Percentiles rank a stretch among this genome's conserved stretches.
Evolutionary conservation across 192 early-diverging fungal species (phyloP).

Genomic region (Pilobolus umbonatus): DNA sequence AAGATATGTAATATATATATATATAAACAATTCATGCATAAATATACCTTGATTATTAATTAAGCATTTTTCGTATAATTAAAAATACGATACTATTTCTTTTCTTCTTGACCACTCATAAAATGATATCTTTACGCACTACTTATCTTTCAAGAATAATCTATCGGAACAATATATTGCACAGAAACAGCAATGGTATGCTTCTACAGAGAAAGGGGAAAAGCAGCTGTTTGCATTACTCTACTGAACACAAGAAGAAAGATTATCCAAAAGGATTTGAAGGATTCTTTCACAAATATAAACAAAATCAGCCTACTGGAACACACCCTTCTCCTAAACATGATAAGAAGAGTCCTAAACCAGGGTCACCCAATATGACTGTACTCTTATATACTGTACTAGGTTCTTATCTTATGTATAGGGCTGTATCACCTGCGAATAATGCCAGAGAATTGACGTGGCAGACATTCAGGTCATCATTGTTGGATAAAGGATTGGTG

Average conservation of each 20-base stretch:
- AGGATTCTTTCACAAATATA: slow-evolving; percentile 57
- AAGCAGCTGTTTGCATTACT: background rate
- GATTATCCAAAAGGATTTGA: slow-evolving; percentile 67
- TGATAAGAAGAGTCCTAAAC: slow-evolving; percentile 7
- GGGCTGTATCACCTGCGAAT: slow-evolving; percentile 34
- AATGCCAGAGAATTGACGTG: slow-evolving; percentile 72
- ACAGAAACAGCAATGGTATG: background rate
- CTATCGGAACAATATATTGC: too few relatives aligned
- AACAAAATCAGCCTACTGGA: slow-evolving; percentile 16
- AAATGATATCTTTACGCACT: too few relatives aligned
- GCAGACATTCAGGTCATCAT: slow-evolving; percentile 81
- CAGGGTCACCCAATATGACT: slow-evolving; percentile 28
- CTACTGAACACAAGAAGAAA: background rate
- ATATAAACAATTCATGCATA: too few relatives aligned
- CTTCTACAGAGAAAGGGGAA: background rate
- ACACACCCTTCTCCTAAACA: slow-evolving; percentile 20
- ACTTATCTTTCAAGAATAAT: too few relatives aligned
- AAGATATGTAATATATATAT: too few relatives aligned
- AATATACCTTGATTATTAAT: too few relatives aligned
- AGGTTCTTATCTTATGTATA: slow-evolving; percentile 42
- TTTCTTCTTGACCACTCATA: too few relatives aligned
- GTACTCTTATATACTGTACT: slow-evolving; percentile 36
- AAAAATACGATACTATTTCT: too few relatives aligned
- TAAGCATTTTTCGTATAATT: too few relatives aligned
- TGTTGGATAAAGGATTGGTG: slow-evolving; percentile 88